These are phyloP conservation scores for Hyphopichia homilentoma DNA, from an alignment of 805 yeast species.

Conservation along the genomic window DNA sequence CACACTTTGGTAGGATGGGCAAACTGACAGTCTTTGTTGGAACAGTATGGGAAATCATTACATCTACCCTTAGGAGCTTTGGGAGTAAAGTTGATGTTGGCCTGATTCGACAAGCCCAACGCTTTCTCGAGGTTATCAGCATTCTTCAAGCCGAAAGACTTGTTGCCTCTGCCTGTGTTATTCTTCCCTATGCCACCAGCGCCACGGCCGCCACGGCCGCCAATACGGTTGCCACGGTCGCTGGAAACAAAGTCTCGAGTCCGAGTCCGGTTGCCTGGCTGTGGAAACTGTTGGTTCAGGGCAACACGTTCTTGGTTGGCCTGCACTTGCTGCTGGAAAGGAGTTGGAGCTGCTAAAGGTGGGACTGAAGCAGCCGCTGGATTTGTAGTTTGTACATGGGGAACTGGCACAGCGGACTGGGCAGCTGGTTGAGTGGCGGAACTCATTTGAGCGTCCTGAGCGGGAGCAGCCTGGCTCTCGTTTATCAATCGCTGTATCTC, in stretches of 20 bases:
- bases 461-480: conserved; percentile 5
- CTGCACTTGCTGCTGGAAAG: conserved; percentile 1
- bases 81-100: conserved; percentile 18
- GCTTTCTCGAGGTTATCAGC: conserved; percentile 40
- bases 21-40: conserved; percentile 62
- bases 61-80: conserved; percentile 63
- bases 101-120: conserved; percentile 29
- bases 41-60: conserved; percentile 67
- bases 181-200: conserved; percentile 25
- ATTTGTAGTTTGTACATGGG: conserved; percentile 2
- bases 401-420: conserved; percentile 3
- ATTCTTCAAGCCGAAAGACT: conserved; percentile 34
- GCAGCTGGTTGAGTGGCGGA: conserved; percentile 6
- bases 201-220: conserved; percentile 6
- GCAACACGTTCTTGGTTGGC: background rate
- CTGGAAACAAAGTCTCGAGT: background rate
- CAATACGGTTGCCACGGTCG: conserved; percentile 1
- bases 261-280: conserved; percentile 3
- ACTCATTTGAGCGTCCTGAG: conserved; percentile 5
- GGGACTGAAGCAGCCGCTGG: conserved; percentile 4
- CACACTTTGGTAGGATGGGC: conserved; percentile 82
- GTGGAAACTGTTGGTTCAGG: conserved; percentile 1
- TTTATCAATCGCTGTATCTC: conserved; percentile 47
- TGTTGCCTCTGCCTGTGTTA: conserved; percentile 12
- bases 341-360: conserved; percentile 1